Evolutionary conservation across 129 eudicot species (phyloP).

Genomic region (Apium graveolens): DNA sequence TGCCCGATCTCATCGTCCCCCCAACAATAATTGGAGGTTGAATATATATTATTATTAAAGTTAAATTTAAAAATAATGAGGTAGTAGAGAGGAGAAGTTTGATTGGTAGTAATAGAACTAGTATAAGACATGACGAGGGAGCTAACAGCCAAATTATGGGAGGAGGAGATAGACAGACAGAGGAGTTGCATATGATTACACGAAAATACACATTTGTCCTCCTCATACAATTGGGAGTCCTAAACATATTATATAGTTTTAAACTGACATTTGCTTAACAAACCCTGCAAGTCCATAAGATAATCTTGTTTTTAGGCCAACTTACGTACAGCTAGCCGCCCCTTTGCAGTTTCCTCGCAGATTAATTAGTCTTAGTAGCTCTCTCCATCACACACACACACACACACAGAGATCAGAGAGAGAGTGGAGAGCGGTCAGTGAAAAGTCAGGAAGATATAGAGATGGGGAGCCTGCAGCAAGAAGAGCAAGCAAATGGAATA

Average conservation of each 20-base stretch:
- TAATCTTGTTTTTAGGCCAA: not conserved
- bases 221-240: not conserved
- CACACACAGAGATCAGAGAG: not conserved
- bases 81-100: too few relatives aligned
- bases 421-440: not conserved
- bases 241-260: not conserved
- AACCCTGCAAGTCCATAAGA: not conserved
- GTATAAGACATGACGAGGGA: too few relatives aligned
- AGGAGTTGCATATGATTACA: not conserved
- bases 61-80: too few relatives aligned
- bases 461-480: constrained; percentile 12
- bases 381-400: not conserved
- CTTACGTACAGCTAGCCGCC: not conserved
- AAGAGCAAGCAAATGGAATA: not conserved
- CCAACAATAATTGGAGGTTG: too few relatives aligned
- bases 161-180: not conserved
- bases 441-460: not conserved
- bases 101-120: too few relatives aligned
- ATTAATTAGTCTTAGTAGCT: not conserved
- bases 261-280: not conserved
- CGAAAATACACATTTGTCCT: not conserved
- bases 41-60: too few relatives aligned
- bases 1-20: too few relatives aligned
- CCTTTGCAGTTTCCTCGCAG: not conserved
- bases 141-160: not conserved